Evolutionary conservation across 768 basidiomycete species (phyloP), one percentile per base, ranked within the genome.

Genomic region (Leccinum subgranulosum): DNA sequence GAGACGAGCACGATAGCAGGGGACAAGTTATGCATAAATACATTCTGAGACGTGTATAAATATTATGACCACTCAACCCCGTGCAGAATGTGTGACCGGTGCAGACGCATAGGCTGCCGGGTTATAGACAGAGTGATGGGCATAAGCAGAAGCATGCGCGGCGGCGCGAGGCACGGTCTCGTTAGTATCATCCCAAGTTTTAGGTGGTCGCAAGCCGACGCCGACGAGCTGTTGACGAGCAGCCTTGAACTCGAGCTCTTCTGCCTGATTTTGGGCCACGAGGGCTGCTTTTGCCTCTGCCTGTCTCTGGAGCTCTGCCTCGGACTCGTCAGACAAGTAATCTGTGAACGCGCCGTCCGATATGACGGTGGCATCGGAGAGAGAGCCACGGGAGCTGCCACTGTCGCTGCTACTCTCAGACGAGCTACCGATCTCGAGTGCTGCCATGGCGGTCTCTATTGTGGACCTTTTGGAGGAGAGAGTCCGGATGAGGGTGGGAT

Each of bases 251-350:
- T 92, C 90, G 60, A 81, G 76, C 68, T 92, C 90, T 70, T 92
- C 90, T 47, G 84, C 81, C 64, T 88, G 85, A 59, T 82, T 88
- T 74, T 91, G 87, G n/a, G 88, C 90, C 15, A 89, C 73, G 45
- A 89, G 70, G 6, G 86, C 88, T 4, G 91, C 91, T 60, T 83
- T 84, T 21, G 84, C 84, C 66, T 93, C 92, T 5, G 91, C 91
- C 72, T 93, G 90, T 58, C 89, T 79, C 73, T 94, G 91, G 54
- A 94, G 72, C 69, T 94, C 91, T 27, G 85, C 90, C 66, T 94
- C 91, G n/a, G 90, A 92, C 73, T 94, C 91, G 67, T 92, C 91
- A n/a, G 90, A 92, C 29, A 92, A 74, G 69, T 94, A 94, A 69
- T 94, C 92, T 12, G 92, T 94, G 67, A 94, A 94, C 15, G 84